Base-by-base conservation (phyloP, 257 asterid species). In the Capsicum pubescens region DNA sequence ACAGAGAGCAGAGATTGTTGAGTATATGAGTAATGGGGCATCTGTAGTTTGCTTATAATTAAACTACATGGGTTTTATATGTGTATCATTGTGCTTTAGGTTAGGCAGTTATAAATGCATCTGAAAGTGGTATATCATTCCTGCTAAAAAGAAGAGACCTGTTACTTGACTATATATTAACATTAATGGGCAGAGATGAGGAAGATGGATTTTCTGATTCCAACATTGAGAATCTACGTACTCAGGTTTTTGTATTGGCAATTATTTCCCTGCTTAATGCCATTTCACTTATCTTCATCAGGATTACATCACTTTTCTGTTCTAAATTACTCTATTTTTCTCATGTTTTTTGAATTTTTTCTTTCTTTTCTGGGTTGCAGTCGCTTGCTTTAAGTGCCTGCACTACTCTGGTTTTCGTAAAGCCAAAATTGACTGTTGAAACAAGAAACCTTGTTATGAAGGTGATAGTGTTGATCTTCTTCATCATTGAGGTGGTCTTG, bases 311-410 rank as follows among this genome's bases (percentile, higher is more conserved):
- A 74, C 42, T 7, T 21, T 74, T 74, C 48, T 74, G 60, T 21
- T 76, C 14, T 52, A 21, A 72, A 21, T 16, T 21, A 76, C 81
- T 76, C 67, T 76, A 80, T 79, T 81, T 46, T 79, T 60, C 58
- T 66, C 84, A 81, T 87, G 79, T 60, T 82, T 79, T 84, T 83
- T 71, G 70, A 82, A 85, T 48, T 86, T 84, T 52, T 39, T 21
- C 82, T n/a, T n/a, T n/a, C n/a, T n/a, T n/a, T n/a, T 72, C 83
- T 82, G 80, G 39, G 13, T 32, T 93, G 91, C 97, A 94, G 98
- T 93, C 93, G 88, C 92, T 93, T 86, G 98, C 99, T 89, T 90
- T 97, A 89, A 91, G 97, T 88, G 99, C 99, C 85, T 97, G 99
- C 87, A 97, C 99, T 82, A 97, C 99, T 66, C 87, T 97, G 91